A percentile compares a stretch with the other conserved stretches of the same genome.
Conservation (phyloP, 2,329 filamentous ascomycete species). For the Epichloe glyceriae region DNA sequence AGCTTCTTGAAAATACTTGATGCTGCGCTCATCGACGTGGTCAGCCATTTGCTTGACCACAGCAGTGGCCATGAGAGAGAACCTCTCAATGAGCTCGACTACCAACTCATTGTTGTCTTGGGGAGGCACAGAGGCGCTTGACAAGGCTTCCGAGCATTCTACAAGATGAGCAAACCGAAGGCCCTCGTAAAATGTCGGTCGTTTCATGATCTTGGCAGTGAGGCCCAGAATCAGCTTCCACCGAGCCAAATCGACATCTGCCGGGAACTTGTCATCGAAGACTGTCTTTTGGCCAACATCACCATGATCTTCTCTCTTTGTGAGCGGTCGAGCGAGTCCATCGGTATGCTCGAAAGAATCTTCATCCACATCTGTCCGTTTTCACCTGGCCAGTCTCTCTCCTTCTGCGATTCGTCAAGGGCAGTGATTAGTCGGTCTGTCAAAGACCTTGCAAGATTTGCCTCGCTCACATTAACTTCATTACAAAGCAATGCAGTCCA, state of each 20-base stretch:
- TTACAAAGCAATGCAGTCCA: slow-evolving; percentile 23
- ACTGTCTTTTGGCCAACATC: slow-evolving; percentile 16
- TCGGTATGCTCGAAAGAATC: slow-evolving; percentile 21
- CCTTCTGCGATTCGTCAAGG: slow-evolving; percentile 16
- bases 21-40: slow-evolving; percentile 29
- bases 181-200: slow-evolving; percentile 37
- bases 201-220: slow-evolving; percentile 34
- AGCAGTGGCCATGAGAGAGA: slow-evolving; percentile 17
- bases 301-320: slow-evolving; percentile 32
- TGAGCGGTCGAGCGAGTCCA: slow-evolving; percentile 27
- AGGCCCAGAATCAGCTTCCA: slow-evolving; percentile 31
- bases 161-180: slow-evolving; percentile 28
- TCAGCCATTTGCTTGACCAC: slow-evolving; percentile 31
- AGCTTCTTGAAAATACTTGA: slow-evolving; percentile 23
- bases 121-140: slow-evolving; percentile 13
- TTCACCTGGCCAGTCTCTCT: slow-evolving; percentile 20
- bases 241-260: slow-evolving; percentile 14
- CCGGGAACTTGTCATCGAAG: slow-evolving; percentile 14
- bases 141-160: slow-evolving; percentile 21
- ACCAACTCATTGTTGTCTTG: slow-evolving; percentile 13
- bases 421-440: slow-evolving; percentile 19
- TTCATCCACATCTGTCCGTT: slow-evolving; percentile 18
- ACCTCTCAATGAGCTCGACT: slow-evolving; percentile 22
- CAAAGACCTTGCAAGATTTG: slow-evolving; percentile 18
- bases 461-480: slow-evolving; percentile 24